Base-by-base conservation (phyloP, 768 basidiomycete species). In the Phylloporus sp. region DNA sequence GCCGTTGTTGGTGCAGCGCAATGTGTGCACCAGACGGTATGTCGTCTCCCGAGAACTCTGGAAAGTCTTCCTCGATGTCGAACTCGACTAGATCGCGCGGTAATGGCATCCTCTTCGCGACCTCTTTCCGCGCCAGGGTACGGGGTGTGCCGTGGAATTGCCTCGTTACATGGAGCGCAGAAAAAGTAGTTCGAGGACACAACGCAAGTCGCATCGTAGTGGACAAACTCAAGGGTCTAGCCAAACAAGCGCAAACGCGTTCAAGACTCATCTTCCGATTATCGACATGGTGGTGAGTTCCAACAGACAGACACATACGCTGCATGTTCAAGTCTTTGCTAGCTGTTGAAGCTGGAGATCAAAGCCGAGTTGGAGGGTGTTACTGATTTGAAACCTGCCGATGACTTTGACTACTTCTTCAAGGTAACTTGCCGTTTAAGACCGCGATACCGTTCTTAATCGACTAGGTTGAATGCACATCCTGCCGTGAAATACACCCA, bases 301-400 rank as follows among this genome's bases (percentile, higher is more conserved):
- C 47, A 38, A 26, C 35, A 39, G 18, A 35, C 34, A 18, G 42
- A 28, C 2, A 40, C 16, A 20, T 24, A 20, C n/a, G 10, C 48
- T 13, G 32, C 35, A 45, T 44, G 15, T 44, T 54, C 31, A 47
- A 44, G 15, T 31, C 13, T 32, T 47, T 31, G 18, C 24, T 41
- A 86, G 85, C 77, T 72, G 50, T 74, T 89, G 13, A 72, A 75
- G 54, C 72, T 88, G 27, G 85, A 82, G 41, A 86, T 89, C 66
- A 83, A 84, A 70, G 91, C 90, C 11, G 86, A 88, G 4, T 76
- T 93, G 39, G 88, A 92, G 65, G 85, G 87, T 57, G 82, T 91
- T 53, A 86, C 88, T 9, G 73, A 81, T 59, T 71, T 93, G 26
- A 70, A 72, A 45, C 90, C 90, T 27, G 76, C 78, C n/a, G 76